These are phyloP conservation scores for Fusarium falciforme DNA, from an alignment of 2,329 filamentous ascomycete species.

Conservation along the genomic window DNA sequence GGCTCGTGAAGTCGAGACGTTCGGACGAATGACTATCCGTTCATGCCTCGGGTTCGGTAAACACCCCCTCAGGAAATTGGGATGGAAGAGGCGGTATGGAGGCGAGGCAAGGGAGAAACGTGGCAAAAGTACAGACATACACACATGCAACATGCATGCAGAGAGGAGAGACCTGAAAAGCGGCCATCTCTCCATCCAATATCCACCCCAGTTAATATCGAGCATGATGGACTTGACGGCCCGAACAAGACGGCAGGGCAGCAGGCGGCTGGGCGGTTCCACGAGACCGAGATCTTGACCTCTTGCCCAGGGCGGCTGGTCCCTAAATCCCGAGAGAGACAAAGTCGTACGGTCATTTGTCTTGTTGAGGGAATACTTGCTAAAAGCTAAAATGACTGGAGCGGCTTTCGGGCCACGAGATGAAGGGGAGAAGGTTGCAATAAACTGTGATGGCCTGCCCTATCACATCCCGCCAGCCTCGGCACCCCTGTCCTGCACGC, in stretches of 20 bases:
- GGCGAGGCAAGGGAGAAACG: not conserved
- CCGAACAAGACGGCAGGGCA: constrained; percentile 36
- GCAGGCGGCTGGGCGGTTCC: constrained; percentile 12
- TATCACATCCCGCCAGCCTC: constrained; percentile 14
- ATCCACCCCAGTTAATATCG: constrained; percentile 25
- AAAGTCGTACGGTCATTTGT: constrained; percentile 13
- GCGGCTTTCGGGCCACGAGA: constrained; percentile 25
- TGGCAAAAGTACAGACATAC: not conserved
- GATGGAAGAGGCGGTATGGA: not conserved
- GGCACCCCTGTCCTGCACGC: constrained; percentile 22
- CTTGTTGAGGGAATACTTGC: not conserved
- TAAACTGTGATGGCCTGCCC: constrained; percentile 8
- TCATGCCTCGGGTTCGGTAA: not conserved
- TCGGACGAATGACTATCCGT: not conserved
- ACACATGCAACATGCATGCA: not conserved
- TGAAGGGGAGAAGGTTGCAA: constrained; percentile 19
- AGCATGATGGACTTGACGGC: constrained; percentile 33
- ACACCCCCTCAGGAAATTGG: not conserved
- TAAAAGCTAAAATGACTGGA: constrained; percentile 2
- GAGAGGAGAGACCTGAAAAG: not conserved
- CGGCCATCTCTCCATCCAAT: not conserved
- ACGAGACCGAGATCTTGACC: constrained; percentile 25
- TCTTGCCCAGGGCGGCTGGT: constrained; percentile 21
- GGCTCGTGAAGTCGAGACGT: not conserved
- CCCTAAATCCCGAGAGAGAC: constrained; percentile 27